Evolutionary conservation across 2,329 filamentous ascomycete species (phyloP), one percentile per base, ranked within the genome.

Genomic region (Bertia moriformis): DNA sequence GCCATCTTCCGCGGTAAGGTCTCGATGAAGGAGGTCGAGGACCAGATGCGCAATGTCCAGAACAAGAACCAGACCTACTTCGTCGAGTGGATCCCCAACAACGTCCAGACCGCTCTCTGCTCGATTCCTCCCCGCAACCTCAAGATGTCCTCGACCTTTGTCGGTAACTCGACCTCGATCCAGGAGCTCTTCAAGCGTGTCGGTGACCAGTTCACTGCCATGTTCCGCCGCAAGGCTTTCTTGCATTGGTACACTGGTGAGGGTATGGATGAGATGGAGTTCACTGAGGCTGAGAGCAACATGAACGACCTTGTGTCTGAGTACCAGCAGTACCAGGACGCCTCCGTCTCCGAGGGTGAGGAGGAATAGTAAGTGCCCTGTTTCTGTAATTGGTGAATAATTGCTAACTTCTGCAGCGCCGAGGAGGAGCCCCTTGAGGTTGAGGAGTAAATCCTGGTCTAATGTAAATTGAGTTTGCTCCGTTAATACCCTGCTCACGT

Each of bases 261-360:
- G 78, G 91, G 91, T 71, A 98, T 98, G 91, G 91, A 98, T 69
- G 91, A 98, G 82, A 96, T 98, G 91, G 91, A 98, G 73, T 98
- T 98, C 75, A 98, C 91, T 61, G 91, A 98, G 78, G 91, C 91
- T 54, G 91, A 98, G 81, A 93, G 85, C 69, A 98, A 98, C 77
- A 96, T 98, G 91, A 96, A 98, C 74, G 91, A 98, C 66, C 73
- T 98, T 60, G 89, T 98, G 56, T 93, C 87, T 45, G 91, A 98
- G 68, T 98, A 98, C 75, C 91, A 96, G 78, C 91, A 98, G 69
- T 98, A 98, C 80, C 91, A 98, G 78, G 91, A 98, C 66, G 91
- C 91, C 61, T 84, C 85, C 57, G 78, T 95, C 66, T 93, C 91
- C 45, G 91, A 98, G 68, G 89, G 86, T 54, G 89, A 96, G 69